Percentiles rank a stretch among this genome's conserved stretches.
Evolutionary conservation across 805 yeast genomes (phyloP).

Genomic region (Saturnispora galanensis): DNA sequence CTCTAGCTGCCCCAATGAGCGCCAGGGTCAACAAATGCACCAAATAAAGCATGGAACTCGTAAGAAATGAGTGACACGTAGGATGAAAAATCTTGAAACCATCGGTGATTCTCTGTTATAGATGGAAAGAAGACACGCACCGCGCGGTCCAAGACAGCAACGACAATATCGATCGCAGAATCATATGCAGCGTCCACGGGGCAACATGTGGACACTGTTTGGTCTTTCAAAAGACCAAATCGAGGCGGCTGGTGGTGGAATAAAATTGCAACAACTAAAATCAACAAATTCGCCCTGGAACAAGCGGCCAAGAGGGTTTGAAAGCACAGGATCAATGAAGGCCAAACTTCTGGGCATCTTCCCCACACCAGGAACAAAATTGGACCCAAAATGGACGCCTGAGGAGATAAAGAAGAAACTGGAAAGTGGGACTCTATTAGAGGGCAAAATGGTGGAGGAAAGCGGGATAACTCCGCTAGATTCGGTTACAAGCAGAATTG

Average conservation of each 20-base stretch:
- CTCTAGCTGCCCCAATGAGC: slow-evolving; percentile 16
- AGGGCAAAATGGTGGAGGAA: slow-evolving; percentile 2
- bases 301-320: slow-evolving; percentile 56
- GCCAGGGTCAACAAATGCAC: background rate
- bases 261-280: slow-evolving; percentile 26
- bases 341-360: slow-evolving; percentile 76
- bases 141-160: too few relatives aligned
- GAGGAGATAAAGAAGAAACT: slow-evolving; percentile 5
- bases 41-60: too few relatives aligned
- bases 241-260: too few relatives aligned
- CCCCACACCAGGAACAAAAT: slow-evolving; percentile 52
- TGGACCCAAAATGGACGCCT: slow-evolving; percentile 1
- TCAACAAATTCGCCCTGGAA: slow-evolving; percentile 59
- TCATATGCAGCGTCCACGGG: background rate
- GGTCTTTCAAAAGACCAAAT: background rate
- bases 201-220: background rate
- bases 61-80: background rate
- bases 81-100: background rate
- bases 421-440: background rate
- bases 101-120: background rate
- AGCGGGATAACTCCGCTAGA: slow-evolving; percentile 17
- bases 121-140: background rate
- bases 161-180: background rate
- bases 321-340: slow-evolving; percentile 59
- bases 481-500: slow-evolving; percentile 19